Evolutionary conservation across 2,329 filamentous ascomycete genomes (phyloP), one percentile per base, ranked within the genome.

Genomic region (Cladosporium sp.): DNA sequence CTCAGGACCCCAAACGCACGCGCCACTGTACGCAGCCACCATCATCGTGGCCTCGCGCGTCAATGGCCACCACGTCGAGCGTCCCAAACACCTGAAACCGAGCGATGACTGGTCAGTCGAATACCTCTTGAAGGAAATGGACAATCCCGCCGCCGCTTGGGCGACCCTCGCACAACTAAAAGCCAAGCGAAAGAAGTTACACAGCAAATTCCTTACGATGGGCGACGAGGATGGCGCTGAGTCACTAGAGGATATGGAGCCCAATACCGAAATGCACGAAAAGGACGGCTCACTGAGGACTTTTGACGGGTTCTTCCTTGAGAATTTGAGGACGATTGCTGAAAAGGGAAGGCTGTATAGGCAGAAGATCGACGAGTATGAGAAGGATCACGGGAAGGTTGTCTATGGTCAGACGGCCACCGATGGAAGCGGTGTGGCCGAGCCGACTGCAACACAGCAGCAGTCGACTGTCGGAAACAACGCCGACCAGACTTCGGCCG

Each of bases 11-110:
- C 56, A 45, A 9, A 49, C 49, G 9, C 45, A 60, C 20, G 56
- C 68, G 48, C 71, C 75, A 2, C 66, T 92, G 1, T 75, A 91
- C 24, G 89, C 84, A 37, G 83, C 94, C 80, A 85, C 84, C 13
- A 76, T 97, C 56, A 87, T 84, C 0, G 77, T 90, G 50, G 83
- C 83, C 62, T 94, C 89, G 76, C 83, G 82, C 62, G 81, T 96
- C 55, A 87, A 94, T 66, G 86, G 82, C 17, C 55, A 75, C 12
- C 80, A 82, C 55, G 83, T 90, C 53, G 51, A 34, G 0, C 85
- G 91, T 3, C 89, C 91, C 0, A 62, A 73, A 1, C 64, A 77
- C 0, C 69, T 87, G 45, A 71, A 52, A 0, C 32, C 65, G 13
- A 19, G 65, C 0, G 80, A 84, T 62, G 67, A 75, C 7, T 97